These are phyloP conservation scores for Xylaria sp. DNA, from an alignment of 2,329 filamentous ascomycete species.

Conservation along the genomic window DNA sequence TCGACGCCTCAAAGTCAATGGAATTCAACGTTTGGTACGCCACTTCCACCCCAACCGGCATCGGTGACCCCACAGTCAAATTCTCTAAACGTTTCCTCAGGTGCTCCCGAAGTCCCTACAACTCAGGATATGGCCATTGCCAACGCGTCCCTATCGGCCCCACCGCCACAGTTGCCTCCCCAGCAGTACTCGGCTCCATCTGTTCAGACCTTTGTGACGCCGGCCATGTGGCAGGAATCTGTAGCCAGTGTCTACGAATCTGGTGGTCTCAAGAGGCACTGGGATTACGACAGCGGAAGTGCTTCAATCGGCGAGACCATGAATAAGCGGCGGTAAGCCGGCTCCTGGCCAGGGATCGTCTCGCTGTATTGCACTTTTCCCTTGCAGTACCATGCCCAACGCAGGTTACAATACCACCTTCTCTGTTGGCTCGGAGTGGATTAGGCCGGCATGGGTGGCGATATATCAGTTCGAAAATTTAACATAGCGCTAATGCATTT, in stretches of 20 bases:
- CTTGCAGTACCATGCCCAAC: neutral
- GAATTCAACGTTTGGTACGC: constrained; percentile 92
- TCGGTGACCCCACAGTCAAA: constrained; percentile 59
- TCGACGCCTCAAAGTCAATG: constrained; percentile 75
- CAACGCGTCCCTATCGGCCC: constrained; percentile 57
- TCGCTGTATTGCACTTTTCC: neutral
- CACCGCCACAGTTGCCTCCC: constrained; percentile 60
- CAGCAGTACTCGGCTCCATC: constrained; percentile 65
- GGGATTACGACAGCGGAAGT: constrained; percentile 63
- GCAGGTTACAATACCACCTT: constrained; percentile 15
- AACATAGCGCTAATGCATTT: neutral
- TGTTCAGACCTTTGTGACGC: constrained; percentile 71
- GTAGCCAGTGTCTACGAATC: constrained; percentile 74
- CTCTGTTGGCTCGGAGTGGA: constrained; percentile 6
- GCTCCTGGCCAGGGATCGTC: neutral
- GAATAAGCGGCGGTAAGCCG: constrained; percentile 49
- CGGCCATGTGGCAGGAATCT: constrained; percentile 79
- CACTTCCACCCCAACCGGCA: constrained; percentile 57
- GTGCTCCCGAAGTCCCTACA: constrained; percentile 64
- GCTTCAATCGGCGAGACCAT: constrained; percentile 47
- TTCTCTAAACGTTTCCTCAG: constrained; percentile 65
- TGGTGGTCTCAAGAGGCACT: constrained; percentile 70
- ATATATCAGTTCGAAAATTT: neutral
- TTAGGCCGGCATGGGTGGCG: neutral
- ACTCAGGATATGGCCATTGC: constrained; percentile 65